phyloP scores from a whole-genome alignment of 805 yeast genomes.

The Metschnikowia aberdeeniae region DNA sequence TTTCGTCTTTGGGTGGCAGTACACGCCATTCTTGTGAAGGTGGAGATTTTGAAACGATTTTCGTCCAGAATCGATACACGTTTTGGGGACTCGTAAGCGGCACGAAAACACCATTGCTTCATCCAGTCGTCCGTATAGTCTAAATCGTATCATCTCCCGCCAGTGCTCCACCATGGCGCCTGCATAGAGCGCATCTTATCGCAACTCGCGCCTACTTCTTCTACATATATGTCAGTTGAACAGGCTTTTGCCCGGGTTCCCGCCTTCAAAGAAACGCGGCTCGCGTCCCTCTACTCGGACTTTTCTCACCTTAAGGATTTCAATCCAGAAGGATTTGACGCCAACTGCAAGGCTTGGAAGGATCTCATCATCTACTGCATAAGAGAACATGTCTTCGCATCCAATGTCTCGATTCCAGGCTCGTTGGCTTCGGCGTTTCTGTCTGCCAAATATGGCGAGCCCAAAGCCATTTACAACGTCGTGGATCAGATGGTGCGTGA shows the following conservation, averaged over 20 bases:
- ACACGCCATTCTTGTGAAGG: no score
- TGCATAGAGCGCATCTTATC: no score
- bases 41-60: no score
- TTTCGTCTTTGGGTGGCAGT: no score
- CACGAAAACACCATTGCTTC: no score
- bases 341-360: slow-evolving; percentile 39
- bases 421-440: slow-evolving; percentile 6
- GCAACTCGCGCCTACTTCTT: background rate
- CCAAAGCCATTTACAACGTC: slow-evolving; percentile 24
- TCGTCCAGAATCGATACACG: no score
- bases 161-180: no score
- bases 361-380: slow-evolving; percentile 19
- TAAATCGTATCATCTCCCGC: no score
- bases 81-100: no score
- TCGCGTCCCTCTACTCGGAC: slow-evolving; percentile 36
- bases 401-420: slow-evolving; percentile 22
- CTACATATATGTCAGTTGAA: slow-evolving; percentile 4
- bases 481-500: slow-evolving; percentile 23
- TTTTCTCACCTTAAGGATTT: slow-evolving; percentile 26
- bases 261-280: slow-evolving; percentile 26
- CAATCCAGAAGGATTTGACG: slow-evolving; percentile 42
- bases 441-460: slow-evolving; percentile 25
- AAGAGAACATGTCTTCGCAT: slow-evolving; percentile 9
- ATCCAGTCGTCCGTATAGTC: no score
- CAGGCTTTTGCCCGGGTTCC: slow-evolving; percentile 10